Evolutionary conservation across 2,329 filamentous ascomycete genomes (phyloP), one percentile per base, ranked within the genome.

Genomic region (Emergomyces africanus): DNA sequence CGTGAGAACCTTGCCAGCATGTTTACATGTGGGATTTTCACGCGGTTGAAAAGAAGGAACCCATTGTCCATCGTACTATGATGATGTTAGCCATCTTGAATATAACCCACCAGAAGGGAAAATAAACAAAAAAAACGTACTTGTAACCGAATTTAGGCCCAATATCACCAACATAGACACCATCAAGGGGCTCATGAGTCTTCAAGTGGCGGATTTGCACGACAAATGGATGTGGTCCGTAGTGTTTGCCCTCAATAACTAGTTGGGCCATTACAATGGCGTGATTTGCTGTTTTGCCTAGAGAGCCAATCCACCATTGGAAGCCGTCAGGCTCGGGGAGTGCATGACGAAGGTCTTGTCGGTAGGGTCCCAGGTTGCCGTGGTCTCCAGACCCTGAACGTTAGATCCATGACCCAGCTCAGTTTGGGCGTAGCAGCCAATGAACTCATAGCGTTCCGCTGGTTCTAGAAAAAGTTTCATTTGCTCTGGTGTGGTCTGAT

Each of bases 261-360:
- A 91, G 78, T 72, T 90, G 87, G 0, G 88, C 88, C 79, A 91
- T 89, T 3, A 91, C 86, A 1, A 89, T 83, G 1, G 88, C 88
- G 67, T 89, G 80, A 69, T 89, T 91, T 50, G 88, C 88, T 2
- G 85, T 85, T 65, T 86, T 80, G 57, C 88, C 88, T 3, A 91
- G 78, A 12, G 86, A 88, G 1, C 88, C 88, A 65, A 90, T 90
- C 88, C 88, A 91, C 87, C 87, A 92, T 69, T 92, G 39, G 85
- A 86, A 0, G 87, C 82, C 1, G 88, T 90, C 59, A 90, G 77
- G 62, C 83, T 78, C 10, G 88, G 88, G 0, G 86, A 89, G 72
- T 90, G 83, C 41, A 91, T 78, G 15, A 78, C 85, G 66, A 91
- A 90, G 2, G 84, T 88, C 78, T 88, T 86, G 71, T 89, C 85